phyloP scores from a whole-genome alignment of 1,284 basidiomycete genomes.

The Heterobasidion irregulare region DNA sequence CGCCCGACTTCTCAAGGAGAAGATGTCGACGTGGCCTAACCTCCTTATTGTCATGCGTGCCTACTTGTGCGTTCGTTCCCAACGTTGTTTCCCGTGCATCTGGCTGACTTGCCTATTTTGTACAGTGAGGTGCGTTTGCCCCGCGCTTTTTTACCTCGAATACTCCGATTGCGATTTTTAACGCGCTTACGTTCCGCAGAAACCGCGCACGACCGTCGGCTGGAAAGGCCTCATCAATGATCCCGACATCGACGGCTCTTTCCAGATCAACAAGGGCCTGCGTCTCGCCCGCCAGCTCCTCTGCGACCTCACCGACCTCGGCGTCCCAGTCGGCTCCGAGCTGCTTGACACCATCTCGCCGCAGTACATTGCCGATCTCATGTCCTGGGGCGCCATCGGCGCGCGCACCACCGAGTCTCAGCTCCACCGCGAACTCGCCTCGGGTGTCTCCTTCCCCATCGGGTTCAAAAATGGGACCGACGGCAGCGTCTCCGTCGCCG shows the following conservation, averaged over 20 bases:
- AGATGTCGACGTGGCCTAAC: constrained; percentile 66
- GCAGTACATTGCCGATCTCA: constrained; percentile 74
- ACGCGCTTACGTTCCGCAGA: constrained; percentile 27
- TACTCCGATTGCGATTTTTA: background rate
- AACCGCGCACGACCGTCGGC: constrained; percentile 84
- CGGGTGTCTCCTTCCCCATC: constrained; percentile 84
- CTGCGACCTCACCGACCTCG: constrained; percentile 81
- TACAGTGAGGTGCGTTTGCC: constrained; percentile 1
- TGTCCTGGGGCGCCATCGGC: constrained; percentile 97
- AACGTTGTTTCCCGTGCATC: constrained; percentile 7
- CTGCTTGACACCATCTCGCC: constrained; percentile 93
- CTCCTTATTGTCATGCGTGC: constrained; percentile 92
- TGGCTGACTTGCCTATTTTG: background rate
- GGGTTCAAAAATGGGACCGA: constrained; percentile 99
- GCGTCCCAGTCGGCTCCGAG: constrained; percentile 92
- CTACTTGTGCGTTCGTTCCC: constrained; percentile 68
- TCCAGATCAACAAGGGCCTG: constrained; percentile 96
- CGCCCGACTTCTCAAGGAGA: constrained; percentile 66
- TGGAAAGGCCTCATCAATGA: constrained; percentile 90
- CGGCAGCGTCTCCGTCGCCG: constrained; percentile 78
- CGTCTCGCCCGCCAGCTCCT: constrained; percentile 83
- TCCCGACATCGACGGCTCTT: constrained; percentile 89
- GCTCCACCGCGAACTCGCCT: constrained; percentile 87
- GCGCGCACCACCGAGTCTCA: constrained; percentile 95
- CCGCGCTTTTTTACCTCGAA: background rate